A percentile compares a stretch with the other conserved stretches of the same genome.
phyloP scores from a whole-genome alignment of 2,329 filamentous ascomycete genomes.

The Diaporthe capsici region DNA sequence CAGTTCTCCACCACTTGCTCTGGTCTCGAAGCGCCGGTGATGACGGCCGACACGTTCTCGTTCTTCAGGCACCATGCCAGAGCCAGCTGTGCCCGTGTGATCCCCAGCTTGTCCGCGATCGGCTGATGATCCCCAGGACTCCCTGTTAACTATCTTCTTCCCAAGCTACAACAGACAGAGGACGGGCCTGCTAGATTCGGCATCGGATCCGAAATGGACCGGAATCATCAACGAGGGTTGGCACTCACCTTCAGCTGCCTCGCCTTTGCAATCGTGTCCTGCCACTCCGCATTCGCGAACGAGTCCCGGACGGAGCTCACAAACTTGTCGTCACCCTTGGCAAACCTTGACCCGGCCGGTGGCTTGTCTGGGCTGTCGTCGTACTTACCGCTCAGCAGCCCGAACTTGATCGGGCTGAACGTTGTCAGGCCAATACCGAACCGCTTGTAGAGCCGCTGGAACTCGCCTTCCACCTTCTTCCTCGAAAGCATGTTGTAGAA shows the following conservation, averaged over 20 bases:
- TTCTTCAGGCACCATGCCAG: constrained; percentile 77
- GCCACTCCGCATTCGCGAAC: constrained; percentile 68
- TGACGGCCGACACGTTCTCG: constrained; percentile 73
- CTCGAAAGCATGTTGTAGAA: constrained; percentile 76
- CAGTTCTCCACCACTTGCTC: constrained; percentile 74
- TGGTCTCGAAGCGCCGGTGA: constrained; percentile 71
- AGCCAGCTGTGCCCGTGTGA: constrained; percentile 69
- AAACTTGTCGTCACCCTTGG: constrained; percentile 70
- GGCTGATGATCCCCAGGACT: constrained; percentile 59
- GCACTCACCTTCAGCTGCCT: constrained; percentile 59
- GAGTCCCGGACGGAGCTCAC: constrained; percentile 66
- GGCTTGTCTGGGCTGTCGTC: constrained; percentile 73
- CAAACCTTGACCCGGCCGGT: constrained; percentile 72
- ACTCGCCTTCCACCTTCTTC: constrained; percentile 75
- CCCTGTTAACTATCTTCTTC: constrained; percentile 47
- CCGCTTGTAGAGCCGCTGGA: constrained; percentile 71
- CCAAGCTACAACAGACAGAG: not conserved
- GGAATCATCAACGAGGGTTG: not conserved
- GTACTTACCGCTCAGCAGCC: constrained; percentile 74
- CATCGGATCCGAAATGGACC: not conserved
- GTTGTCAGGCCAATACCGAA: constrained; percentile 73
- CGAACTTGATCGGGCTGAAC: constrained; percentile 69
- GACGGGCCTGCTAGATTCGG: not conserved
- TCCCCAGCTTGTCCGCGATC: constrained; percentile 75
- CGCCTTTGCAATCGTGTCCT: constrained; percentile 68